Percentiles rank a stretch among this genome's conserved stretches.
These are phyloP conservation scores for Parastagonospora nodorum DNA, from an alignment of 2,329 filamentous ascomycete genomes.

Conservation along the genomic window DNA sequence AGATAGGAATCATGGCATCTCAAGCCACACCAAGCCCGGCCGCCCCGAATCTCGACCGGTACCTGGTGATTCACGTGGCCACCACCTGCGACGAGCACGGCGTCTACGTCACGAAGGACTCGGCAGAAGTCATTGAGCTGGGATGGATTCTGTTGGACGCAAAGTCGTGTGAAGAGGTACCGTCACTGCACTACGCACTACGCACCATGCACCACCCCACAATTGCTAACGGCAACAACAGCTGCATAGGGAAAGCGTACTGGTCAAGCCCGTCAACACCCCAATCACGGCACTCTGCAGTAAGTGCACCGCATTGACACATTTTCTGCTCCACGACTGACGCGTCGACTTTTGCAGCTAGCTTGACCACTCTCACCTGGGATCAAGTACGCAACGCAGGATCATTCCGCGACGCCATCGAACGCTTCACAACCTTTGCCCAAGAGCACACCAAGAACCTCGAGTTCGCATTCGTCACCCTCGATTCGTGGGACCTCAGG, in stretches of 20 bases:
- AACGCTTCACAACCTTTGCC: slow-evolving; percentile 91
- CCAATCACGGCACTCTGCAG: slow-evolving; percentile 98
- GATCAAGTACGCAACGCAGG: slow-evolving; percentile 98
- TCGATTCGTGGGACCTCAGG: slow-evolving; percentile 97
- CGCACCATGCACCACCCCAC: slow-evolving; percentile 11
- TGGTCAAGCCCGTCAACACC: slow-evolving; percentile 98
- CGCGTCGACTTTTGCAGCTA: slow-evolving; percentile 64
- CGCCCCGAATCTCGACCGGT: slow-evolving; percentile 74
- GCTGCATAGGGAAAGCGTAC: slow-evolving; percentile 93
- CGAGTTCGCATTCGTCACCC: slow-evolving; percentile 97
- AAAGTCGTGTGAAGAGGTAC: slow-evolving; percentile 88
- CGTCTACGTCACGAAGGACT: slow-evolving; percentile 99
- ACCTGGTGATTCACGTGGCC: slow-evolving; percentile 96
- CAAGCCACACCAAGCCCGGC: slow-evolving; percentile 38
- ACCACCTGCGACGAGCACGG: slow-evolving; percentile 99
- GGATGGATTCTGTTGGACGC: slow-evolving; percentile 96
- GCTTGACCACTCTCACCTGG: slow-evolving; percentile 96
- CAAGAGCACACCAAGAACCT: slow-evolving; percentile 90
- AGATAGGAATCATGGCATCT: slow-evolving; percentile 29
- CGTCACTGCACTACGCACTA: slow-evolving; percentile 11
- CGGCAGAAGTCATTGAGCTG: slow-evolving; percentile 97
- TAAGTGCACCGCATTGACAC: slow-evolving; percentile 58
- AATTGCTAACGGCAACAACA: slow-evolving; percentile 49
- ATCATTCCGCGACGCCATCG: slow-evolving; percentile 95
- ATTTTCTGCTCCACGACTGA: slow-evolving; percentile 31